Conservation (phyloP, 257 asterid genomes). For the Solanum piurae region DNA sequence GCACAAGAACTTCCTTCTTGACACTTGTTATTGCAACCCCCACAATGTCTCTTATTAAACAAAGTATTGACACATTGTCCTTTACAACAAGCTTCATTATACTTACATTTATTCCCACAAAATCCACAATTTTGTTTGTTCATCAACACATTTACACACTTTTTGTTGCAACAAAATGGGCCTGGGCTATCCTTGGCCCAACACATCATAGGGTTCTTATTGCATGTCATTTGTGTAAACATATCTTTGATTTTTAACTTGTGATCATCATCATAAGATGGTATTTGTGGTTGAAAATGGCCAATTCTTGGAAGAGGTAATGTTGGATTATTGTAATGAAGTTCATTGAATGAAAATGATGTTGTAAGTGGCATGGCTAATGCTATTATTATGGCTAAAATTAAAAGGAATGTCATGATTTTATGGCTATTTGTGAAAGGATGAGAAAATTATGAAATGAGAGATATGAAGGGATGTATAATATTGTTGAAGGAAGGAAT, state of each 20-base stretch:
- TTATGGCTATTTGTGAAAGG: background rate
- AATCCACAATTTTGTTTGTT: constrained; percentile 48
- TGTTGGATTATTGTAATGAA: background rate
- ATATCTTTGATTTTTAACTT: background rate
- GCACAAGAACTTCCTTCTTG: constrained; percentile 28
- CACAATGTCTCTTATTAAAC: constrained; percentile 34
- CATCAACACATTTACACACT: constrained; percentile 27
- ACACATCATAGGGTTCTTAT: constrained; percentile 39
- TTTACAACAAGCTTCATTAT: constrained; percentile 44
- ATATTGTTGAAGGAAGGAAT: background rate
- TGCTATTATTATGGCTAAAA: constrained; percentile 14
- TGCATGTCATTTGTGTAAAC: constrained; percentile 19
- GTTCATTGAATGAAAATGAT: background rate
- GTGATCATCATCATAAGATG: background rate
- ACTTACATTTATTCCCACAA: constrained; percentile 50
- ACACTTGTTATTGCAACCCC: constrained; percentile 50
- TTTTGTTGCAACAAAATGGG: constrained; percentile 49
- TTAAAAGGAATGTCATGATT: constrained; percentile 8
- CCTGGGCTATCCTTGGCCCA: constrained; percentile 38
- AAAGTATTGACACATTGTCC: constrained; percentile 47
- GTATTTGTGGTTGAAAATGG: constrained; percentile 23
- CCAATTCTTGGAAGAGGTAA: constrained; percentile 20
- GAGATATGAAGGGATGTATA: background rate
- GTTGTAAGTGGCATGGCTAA: constrained; percentile 6
- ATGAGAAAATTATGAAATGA: background rate